Percentiles rank a stretch among this genome's conserved stretches.
Evolutionary conservation across 164 flowering plant genomes (phyloP).

Genomic region (Vitis rupestris): DNA sequence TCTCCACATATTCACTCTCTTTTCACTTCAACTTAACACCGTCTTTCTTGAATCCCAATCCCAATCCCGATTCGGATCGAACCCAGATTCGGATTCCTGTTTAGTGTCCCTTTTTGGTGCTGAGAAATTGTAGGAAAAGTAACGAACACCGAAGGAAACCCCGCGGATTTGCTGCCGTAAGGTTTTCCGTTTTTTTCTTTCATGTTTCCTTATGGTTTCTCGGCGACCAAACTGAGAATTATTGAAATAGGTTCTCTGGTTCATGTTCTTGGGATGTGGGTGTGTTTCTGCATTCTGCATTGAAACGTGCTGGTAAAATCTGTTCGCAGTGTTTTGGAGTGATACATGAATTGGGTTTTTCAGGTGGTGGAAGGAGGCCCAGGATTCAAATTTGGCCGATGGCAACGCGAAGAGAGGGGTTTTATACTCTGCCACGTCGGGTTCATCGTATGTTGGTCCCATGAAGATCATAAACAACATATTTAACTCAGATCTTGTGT

Average conservation of each 20-base stretch:
- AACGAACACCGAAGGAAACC: no score
- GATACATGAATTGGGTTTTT: conserved; percentile 13
- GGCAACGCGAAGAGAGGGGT: conserved; percentile 50
- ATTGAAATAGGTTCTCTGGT: no score
- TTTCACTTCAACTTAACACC: background rate
- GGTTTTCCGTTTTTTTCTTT: no score
- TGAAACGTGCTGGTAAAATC: background rate
- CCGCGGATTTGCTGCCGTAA: no score
- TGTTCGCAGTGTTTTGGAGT: background rate
- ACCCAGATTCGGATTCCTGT: no score
- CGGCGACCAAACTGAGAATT: no score
- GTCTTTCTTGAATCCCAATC: conserved; percentile 4
- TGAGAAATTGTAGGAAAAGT: no score
- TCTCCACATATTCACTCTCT: background rate
- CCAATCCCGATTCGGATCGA: no score
- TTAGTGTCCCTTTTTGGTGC: no score
- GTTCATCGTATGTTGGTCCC: conserved; percentile 59
- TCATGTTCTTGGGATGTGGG: no score
- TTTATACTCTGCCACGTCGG: conserved; percentile 50
- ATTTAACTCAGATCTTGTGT: conserved; percentile 72
- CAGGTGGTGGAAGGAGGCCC: conserved; percentile 98
- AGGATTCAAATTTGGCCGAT: conserved; percentile 32
- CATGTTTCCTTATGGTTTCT: no score
- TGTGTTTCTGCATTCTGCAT: background rate
- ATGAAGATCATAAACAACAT: conserved; percentile 82